phyloP scores from a whole-genome alignment of 371 early-diverging fungal genomes.

The Mortierella sp. region DNA sequence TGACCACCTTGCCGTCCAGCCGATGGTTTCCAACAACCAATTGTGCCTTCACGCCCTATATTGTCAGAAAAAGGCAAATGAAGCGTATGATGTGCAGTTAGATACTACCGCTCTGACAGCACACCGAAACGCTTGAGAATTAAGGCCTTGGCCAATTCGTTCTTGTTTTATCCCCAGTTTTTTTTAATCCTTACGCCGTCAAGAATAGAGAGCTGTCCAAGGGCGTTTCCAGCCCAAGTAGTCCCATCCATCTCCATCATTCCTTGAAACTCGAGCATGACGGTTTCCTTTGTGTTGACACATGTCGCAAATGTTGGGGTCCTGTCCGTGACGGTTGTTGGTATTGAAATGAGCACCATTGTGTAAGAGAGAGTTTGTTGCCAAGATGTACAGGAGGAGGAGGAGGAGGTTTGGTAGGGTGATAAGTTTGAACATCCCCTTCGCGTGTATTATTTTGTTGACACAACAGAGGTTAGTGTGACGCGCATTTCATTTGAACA shows the following conservation, averaged over 20 bases:
- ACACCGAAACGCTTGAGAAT: neutral
- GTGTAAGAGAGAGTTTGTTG: neutral
- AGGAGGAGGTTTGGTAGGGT: neutral
- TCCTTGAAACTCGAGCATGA: constrained; percentile 54
- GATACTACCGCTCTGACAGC: neutral
- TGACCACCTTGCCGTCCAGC: constrained; percentile 48
- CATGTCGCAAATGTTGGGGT: constrained; percentile 22
- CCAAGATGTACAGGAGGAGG: neutral
- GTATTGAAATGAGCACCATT: constrained; percentile 56
- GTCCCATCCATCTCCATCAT: constrained; percentile 51
- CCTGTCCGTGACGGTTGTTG: constrained; percentile 18
- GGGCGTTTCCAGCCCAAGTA: constrained; percentile 42
- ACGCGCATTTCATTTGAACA: constrained; percentile 14
- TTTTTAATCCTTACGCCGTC: constrained; percentile 34
- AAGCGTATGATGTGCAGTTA: neutral
- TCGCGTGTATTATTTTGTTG: neutral
- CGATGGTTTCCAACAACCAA: constrained; percentile 55
- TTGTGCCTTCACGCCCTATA: constrained; percentile 46
- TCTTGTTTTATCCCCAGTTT: neutral
- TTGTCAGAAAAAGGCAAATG: neutral
- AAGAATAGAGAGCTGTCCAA: constrained; percentile 52
- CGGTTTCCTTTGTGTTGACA: constrained; percentile 39
- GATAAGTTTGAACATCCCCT: neutral
- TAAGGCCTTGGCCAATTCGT: neutral
- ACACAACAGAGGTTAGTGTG: neutral